A percentile compares a stretch with the other conserved stretches of the same genome.
Evolutionary conservation across 2,329 filamentous ascomycete species (phyloP).

Genomic region (Fusarium armeniacum): DNA sequence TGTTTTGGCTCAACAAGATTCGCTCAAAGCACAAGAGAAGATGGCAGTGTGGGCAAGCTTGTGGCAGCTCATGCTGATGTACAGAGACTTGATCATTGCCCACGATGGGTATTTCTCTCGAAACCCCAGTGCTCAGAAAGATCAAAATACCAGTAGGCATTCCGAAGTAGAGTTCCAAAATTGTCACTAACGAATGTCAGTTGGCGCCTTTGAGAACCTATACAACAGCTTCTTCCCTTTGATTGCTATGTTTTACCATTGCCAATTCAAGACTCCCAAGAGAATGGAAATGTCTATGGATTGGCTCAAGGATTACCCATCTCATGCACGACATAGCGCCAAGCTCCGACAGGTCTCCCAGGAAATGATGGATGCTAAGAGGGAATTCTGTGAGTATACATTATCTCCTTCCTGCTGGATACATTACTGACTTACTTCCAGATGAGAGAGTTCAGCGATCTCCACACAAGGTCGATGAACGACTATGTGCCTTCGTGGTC

Average conservation of each 20-base stretch:
- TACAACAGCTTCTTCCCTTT: slow-evolving; percentile 56
- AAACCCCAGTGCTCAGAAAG: slow-evolving; percentile 42
- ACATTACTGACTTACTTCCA: slow-evolving; percentile 43
- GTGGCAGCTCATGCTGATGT: slow-evolving; percentile 66
- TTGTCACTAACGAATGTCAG: slow-evolving; percentile 33
- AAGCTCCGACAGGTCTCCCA: slow-evolving; percentile 50
- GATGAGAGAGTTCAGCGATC: slow-evolving; percentile 54
- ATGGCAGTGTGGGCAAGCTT: slow-evolving; percentile 63
- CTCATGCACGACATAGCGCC: slow-evolving; percentile 48
- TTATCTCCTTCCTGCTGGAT: not conserved
- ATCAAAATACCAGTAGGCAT: slow-evolving; percentile 44
- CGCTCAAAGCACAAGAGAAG: slow-evolving; percentile 57
- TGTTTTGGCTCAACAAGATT: slow-evolving; percentile 56
- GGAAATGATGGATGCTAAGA: slow-evolving; percentile 54
- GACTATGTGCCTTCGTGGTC: slow-evolving; percentile 55
- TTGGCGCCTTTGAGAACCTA: slow-evolving; percentile 49
- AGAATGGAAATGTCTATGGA: slow-evolving; percentile 57
- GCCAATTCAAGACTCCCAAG: slow-evolving; percentile 59
- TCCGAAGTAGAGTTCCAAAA: not conserved
- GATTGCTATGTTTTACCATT: slow-evolving; percentile 58
- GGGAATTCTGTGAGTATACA: slow-evolving; percentile 55
- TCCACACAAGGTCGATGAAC: slow-evolving; percentile 51
- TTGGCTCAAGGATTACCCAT: slow-evolving; percentile 54
- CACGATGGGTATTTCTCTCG: slow-evolving; percentile 51
- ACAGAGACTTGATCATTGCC: slow-evolving; percentile 58